phyloP scores from a whole-genome alignment of 169 alveolate species.

The Neospora caninum region DNA sequence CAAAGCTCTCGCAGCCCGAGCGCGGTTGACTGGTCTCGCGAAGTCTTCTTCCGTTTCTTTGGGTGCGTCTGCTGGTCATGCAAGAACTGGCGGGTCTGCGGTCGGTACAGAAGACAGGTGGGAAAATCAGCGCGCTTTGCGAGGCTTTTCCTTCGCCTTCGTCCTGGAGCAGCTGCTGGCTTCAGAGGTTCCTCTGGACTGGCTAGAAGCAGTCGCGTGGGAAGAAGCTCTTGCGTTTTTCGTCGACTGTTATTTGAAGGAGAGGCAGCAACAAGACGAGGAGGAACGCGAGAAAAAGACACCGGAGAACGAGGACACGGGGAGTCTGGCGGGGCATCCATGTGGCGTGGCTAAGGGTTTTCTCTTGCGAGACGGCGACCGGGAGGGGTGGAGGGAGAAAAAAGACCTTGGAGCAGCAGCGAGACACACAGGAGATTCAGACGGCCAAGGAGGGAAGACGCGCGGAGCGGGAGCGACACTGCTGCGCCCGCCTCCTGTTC shows the following conservation, averaged over 20 bases:
- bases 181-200: not conserved
- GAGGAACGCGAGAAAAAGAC: not conserved
- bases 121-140: not conserved
- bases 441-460: no score
- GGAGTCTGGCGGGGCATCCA: no score
- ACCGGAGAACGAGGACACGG: no score
- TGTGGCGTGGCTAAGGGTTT: no score
- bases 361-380: no score
- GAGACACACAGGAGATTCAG: no score
- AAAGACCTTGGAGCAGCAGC: no score
- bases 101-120: not conserved
- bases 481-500: not conserved
- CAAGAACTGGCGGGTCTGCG: not conserved
- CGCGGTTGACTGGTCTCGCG: not conserved
- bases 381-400: no score
- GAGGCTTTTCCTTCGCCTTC: not conserved
- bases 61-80: not conserved
- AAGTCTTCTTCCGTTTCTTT: not conserved
- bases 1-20: slow-evolving; percentile 15
- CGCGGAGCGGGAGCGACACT: not conserved
- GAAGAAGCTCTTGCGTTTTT: not conserved
- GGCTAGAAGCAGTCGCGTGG: not conserved
- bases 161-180: not conserved
- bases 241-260: not conserved
- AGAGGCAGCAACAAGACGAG: not conserved